A percentile compares a stretch with the other conserved stretches of the same genome.
phyloP scores from a whole-genome alignment of 805 yeast species.

The Metschnikowia peoriensis region DNA sequence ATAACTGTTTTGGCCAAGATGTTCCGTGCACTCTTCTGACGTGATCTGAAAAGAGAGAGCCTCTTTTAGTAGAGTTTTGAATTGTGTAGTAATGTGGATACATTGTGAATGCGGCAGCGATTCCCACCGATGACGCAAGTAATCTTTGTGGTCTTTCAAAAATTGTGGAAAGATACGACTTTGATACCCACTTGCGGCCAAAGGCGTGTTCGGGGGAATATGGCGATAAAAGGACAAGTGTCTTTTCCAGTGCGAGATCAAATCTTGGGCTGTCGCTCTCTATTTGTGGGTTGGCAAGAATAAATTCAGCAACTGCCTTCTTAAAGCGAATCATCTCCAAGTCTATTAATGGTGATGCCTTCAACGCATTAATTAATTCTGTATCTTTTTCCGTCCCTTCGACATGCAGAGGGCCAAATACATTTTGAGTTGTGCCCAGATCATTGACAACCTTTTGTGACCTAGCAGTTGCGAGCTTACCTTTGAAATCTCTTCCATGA shows the following conservation, averaged over 20 bases:
- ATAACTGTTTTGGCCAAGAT: conserved; percentile 64
- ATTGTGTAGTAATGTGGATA: conserved; percentile 58
- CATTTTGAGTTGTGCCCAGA: neutral
- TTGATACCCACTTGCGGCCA: conserved; percentile 74
- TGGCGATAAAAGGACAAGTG: conserved; percentile 66
- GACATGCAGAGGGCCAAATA: neutral
- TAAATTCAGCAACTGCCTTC: conserved; percentile 43
- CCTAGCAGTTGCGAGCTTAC: neutral
- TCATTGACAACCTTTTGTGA: neutral
- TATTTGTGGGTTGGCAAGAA: conserved; percentile 43
- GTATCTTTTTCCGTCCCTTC: conserved; percentile 1
- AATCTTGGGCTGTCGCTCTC: conserved; percentile 40
- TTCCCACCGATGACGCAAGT: conserved; percentile 73
- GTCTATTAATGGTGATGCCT: conserved; percentile 38
- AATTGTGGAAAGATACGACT: conserved; percentile 60
- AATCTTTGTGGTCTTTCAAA: conserved; percentile 83
- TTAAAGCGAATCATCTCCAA: conserved; percentile 35
- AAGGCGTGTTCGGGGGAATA: conserved; percentile 68
- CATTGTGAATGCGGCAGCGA: conserved; percentile 70
- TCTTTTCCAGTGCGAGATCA: conserved; percentile 38
- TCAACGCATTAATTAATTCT: conserved; percentile 16
- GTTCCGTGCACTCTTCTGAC: conserved; percentile 69
- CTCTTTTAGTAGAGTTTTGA: conserved; percentile 44
- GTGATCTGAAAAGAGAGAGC: conserved; percentile 54
- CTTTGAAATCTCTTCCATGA: neutral